These are phyloP conservation scores for Vitis rotundifolia DNA, from an alignment of 164 flowering plant genomes.

Conservation along the genomic window DNA sequence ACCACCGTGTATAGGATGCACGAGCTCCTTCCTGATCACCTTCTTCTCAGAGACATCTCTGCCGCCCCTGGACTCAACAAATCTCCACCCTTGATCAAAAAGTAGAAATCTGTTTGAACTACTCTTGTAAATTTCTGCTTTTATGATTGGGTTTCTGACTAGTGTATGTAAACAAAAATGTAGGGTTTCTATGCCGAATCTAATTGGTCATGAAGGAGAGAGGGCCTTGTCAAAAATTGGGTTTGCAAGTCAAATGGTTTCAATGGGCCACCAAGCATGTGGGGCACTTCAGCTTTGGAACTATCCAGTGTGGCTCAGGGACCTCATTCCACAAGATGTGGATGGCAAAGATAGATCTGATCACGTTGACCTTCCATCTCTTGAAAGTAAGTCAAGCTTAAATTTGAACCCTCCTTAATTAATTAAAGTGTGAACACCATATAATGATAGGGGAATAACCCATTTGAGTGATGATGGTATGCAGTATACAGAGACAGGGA, in stretches of 20 bases:
- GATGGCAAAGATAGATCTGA: conserved; percentile 48
- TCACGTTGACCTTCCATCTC: conserved; percentile 44
- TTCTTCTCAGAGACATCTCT: conserved; percentile 35
- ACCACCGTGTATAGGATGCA: conserved; percentile 72
- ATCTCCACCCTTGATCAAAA: conserved; percentile 28
- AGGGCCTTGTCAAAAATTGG: conserved; percentile 37
- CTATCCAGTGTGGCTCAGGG: conserved; percentile 54
- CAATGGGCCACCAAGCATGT: conserved; percentile 58
- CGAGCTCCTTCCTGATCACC: conserved; percentile 55
- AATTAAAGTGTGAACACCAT: background rate
- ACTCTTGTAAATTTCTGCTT: background rate
- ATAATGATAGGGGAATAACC: too few relatives aligned
- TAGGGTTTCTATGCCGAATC: conserved; percentile 37
- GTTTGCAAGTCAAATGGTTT: conserved; percentile 40
- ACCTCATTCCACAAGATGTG: conserved; percentile 45
- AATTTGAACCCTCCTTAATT: too few relatives aligned
- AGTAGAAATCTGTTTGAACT: conserved; percentile 18
- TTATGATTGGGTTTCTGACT: too few relatives aligned
- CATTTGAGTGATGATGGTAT: too few relatives aligned
- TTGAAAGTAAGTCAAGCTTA: conserved; percentile 36
- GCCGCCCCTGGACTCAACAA: conserved; percentile 8
- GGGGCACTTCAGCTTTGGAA: conserved; percentile 55
- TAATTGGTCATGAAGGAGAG: conserved; percentile 45
- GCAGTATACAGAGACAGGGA: conserved; percentile 60
- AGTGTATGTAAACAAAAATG: background rate